Conservation (phyloP, 345 rosid species). For the Zanthoxylum bungeanum region DNA sequence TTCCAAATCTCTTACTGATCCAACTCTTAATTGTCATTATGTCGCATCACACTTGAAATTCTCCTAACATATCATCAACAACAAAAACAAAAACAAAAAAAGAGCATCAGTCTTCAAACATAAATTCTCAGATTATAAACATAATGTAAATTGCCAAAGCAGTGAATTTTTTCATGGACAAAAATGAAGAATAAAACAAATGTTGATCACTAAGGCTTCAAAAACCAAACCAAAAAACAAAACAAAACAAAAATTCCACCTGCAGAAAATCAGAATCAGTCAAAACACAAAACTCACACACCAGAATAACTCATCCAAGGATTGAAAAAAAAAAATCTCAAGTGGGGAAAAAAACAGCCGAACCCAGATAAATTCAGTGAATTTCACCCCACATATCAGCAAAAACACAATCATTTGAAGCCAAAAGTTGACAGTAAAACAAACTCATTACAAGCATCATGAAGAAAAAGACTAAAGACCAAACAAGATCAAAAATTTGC, state of each 20-base stretch:
- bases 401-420: constrained; percentile 19
- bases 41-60: constrained; percentile 30
- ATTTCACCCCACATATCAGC: constrained; percentile 12
- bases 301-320: neutral
- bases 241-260: neutral
- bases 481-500: constrained; percentile 26
- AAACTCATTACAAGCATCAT: constrained; percentile 17
- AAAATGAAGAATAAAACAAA: neutral
- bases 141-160: neutral
- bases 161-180: neutral
- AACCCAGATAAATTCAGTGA: constrained; percentile 23
- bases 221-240: neutral
- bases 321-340: constrained; percentile 10
- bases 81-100: constrained; percentile 12
- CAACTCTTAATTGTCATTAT: constrained; percentile 46
- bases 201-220: neutral
- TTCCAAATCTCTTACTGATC: constrained; percentile 31
- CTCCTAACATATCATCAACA: constrained; percentile 22
- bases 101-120: too few species aligned
- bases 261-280: constrained; percentile 5
- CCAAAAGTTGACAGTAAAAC: constrained; percentile 28
- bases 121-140: neutral
- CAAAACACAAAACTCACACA: neutral
- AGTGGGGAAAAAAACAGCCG: neutral
- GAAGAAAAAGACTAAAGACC: constrained; percentile 12